Conservation (phyloP, 1,284 basidiomycete species). For the Grifola frondosa region DNA sequence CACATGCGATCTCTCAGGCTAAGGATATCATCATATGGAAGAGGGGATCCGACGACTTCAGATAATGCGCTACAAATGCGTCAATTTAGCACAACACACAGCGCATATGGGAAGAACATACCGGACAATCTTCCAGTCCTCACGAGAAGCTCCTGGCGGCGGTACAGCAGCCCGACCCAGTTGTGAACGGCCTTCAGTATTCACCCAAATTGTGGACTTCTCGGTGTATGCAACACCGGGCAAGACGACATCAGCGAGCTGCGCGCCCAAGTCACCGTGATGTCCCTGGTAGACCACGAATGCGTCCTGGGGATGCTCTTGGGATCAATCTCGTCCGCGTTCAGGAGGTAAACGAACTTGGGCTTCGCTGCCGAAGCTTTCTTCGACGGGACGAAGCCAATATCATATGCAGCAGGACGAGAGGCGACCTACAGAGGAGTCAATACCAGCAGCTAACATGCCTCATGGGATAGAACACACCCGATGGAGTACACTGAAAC, state of each 20-base stretch:
- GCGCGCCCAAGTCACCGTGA: constrained; percentile 96
- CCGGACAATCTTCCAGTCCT: constrained; percentile 99
- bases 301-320: constrained; percentile 90
- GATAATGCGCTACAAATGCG: constrained; percentile 70
- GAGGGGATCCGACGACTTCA: constrained; percentile 77
- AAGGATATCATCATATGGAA: constrained; percentile 93
- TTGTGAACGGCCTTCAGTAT: constrained; percentile 95
- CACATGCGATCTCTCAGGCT: constrained; percentile 92
- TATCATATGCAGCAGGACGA: constrained; percentile 92
- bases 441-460: neutral
- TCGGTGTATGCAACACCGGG: constrained; percentile 97
- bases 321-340: constrained; percentile 93
- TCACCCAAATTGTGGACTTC: constrained; percentile 93
- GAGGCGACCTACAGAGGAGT: constrained; percentile 67
- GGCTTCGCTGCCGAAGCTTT: constrained; percentile 76
- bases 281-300: constrained; percentile 99
- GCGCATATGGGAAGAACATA: constrained; percentile 34
- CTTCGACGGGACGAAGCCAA: constrained; percentile 88
- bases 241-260: constrained; percentile 94
- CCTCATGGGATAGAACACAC: constrained; percentile 43
- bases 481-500: constrained; percentile 91
- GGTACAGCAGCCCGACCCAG: constrained; percentile 90
- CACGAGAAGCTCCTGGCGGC: constrained; percentile 92
- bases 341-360: constrained; percentile 97
- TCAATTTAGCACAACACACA: constrained; percentile 3